Evolutionary conservation across 2,329 filamentous ascomycete genomes (phyloP), one percentile per base, ranked within the genome.

Genomic region (Hymenoscyphus fraxineus): DNA sequence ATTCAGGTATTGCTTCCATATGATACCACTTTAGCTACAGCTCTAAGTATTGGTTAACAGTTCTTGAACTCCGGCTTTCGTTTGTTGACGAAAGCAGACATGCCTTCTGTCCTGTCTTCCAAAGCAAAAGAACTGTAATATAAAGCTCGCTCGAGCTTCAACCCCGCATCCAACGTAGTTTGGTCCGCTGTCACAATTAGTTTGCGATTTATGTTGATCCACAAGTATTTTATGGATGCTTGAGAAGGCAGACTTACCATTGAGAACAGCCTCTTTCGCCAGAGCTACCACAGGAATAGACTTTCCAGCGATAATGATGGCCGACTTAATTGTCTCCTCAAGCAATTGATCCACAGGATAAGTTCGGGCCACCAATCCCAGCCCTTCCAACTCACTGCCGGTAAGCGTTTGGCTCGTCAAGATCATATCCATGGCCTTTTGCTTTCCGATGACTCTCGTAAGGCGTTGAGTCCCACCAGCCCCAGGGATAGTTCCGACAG

Each of bases 41-140:
- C 44, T 19, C 44, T 13, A 10, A 51, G 22, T 0, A 51, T 22
- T 19, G 22, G 7, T 51, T 35, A 60, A 41, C 59, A 60, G 35
- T 70, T 84, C 32, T 75, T 78, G 71, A 88, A 88, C 13, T 81
- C 79, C 0, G 83, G 81, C 56, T 79, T 80, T 58, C 85, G 77
- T 76, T 88, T 88, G 76, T 87, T 78, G 70, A 88, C 75, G 72
- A 88, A 88, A 0, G 82, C 81, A 65, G 79, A 71, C 5, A 88
- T 83, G 2, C 85, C 85, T 70, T 88, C 86, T 38, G 80, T 81
- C 66, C 86, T 85, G 70, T 88, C 86, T 32, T 69, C 57, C 13
- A 71, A 61, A 6, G 65, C 62, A 55, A 78, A 77, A 40, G 77
- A 75, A 59, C 72, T 71, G 62, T 76, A 77, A 65, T 78, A 78